These are phyloP conservation scores for Discostella stelligeroides DNA, from an alignment of 108 stramenopile genomes.

Conservation along the genomic window DNA sequence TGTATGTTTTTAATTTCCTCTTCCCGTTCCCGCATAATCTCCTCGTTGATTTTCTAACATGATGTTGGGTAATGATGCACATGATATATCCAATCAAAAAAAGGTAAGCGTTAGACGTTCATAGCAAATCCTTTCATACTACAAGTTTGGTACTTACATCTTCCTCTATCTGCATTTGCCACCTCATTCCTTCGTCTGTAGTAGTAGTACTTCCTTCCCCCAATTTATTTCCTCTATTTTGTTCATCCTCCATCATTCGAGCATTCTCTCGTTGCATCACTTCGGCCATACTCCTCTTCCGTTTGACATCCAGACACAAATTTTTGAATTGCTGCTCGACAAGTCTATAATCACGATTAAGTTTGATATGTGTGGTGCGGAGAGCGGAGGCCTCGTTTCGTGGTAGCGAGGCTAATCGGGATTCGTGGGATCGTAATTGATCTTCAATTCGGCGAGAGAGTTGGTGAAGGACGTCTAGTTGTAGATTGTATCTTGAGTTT, in stretches of 20 bases:
- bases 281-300: slow-evolving; percentile 28
- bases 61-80: neutral
- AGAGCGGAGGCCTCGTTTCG: slow-evolving; percentile 44
- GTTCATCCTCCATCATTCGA: slow-evolving; percentile 27
- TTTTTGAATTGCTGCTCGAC: slow-evolving; percentile 58
- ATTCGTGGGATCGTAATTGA: slow-evolving; percentile 49
- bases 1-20: slow-evolving; percentile 89
- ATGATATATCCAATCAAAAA: neutral
- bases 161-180: slow-evolving; percentile 77
- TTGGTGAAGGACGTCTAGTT: slow-evolving; percentile 75
- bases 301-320: slow-evolving; percentile 31
- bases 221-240: slow-evolving; percentile 8
- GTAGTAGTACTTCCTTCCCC: slow-evolving; percentile 1
- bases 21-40: slow-evolving; percentile 89
- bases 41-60: slow-evolving; percentile 64
- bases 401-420: slow-evolving; percentile 22
- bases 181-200: slow-evolving; percentile 45
- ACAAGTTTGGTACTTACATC: slow-evolving; percentile 61
- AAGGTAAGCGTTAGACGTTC: slow-evolving; percentile 1
- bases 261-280: slow-evolving; percentile 9
- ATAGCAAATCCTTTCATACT: neutral
- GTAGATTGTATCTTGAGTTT: slow-evolving; percentile 66
- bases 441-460: slow-evolving; percentile 59
- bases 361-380: slow-evolving; percentile 64
- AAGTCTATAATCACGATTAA: slow-evolving; percentile 74